A percentile compares a stretch with the other conserved stretches of the same genome.
Conservation (phyloP, 1,284 basidiomycete species). For the Ceratobasidium sp. region DNA sequence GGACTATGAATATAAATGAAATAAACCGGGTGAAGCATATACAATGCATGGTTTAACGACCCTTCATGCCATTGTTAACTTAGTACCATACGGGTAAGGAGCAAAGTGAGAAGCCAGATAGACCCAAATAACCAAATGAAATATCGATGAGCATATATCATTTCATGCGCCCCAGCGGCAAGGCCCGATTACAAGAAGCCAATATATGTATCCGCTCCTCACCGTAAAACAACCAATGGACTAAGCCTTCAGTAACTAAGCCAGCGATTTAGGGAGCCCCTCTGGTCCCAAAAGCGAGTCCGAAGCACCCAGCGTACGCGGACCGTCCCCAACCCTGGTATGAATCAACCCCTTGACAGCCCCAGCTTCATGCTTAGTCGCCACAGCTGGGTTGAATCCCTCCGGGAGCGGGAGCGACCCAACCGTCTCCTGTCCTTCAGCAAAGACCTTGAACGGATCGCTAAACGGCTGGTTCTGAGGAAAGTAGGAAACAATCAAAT, state of each 20-base stretch:
- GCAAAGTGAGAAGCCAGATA: too few species aligned
- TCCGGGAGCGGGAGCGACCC: conserved; percentile 57
- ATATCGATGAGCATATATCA: too few species aligned
- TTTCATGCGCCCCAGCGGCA: too few species aligned
- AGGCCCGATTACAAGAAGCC: too few species aligned
- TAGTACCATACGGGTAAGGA: too few species aligned
- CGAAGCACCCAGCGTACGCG: conserved; percentile 67
- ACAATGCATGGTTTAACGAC: too few species aligned
- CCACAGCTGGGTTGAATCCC: conserved; percentile 83
- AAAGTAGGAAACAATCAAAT: conserved; percentile 83
- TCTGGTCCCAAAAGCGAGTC: conserved; percentile 67
- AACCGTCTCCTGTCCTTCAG: conserved; percentile 46
- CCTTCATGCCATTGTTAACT: too few species aligned
- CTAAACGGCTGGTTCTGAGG: conserved; percentile 79
- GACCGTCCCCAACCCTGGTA: conserved; percentile 91
- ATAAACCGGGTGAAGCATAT: too few species aligned
- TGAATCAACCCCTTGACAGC: conserved; percentile 90
- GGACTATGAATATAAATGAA: too few species aligned
- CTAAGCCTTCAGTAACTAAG: neutral
- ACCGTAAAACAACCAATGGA: too few species aligned
- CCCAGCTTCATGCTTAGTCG: conserved; percentile 75
- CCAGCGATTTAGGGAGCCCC: conserved; percentile 62
- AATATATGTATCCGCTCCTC: too few species aligned
- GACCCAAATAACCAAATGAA: too few species aligned
- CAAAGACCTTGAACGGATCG: conserved; percentile 76